Base-by-base conservation (phyloP, 352 stramenopile genomes). In the Globisporangium okanoganense region DNA sequence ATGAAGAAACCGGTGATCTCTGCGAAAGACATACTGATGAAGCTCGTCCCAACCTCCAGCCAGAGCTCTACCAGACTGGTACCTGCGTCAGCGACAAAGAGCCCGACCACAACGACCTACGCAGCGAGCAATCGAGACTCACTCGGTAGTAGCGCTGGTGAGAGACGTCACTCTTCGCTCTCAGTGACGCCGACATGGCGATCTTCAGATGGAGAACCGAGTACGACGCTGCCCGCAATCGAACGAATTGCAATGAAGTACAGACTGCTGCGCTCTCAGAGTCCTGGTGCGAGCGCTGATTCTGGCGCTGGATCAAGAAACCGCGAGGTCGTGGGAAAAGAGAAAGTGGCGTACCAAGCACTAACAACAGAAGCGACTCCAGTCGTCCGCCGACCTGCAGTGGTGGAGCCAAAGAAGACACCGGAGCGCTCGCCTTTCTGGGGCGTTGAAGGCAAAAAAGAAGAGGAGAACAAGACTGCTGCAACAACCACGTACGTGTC, bases 211-310 rank as follows among this genome's bases (percentile, higher is more conserved):
- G 16, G 40, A 33, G 14, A 24, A 18, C 4, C 22, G n/a, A 29
- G n/a, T 10, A 5, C 31, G 29, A 25, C n/a, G 35, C 25, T 87
- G 51, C 77, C 77, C 1, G 61, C 62, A 16, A 73, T 70, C 44
- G 75, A 90, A 38, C 71, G 69, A 4, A 88, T 90, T 56, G 81
- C 81, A 13, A 58, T 61, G 5, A 88, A 90, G 67, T 88, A 90
- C 50, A 75, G 78, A n/a, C 56, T 88, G 9, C 53, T 80, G 9
- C 69, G 47, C n/a, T 13, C 20, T 36, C 20, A 47, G 27, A 70
- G 31, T n/a, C 36, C 54, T 41, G 14, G 31, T 36, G 25, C 20
- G 27, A 20, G 14, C 14, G 33, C 35, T 7, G 1, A 22, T 8
- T n/a, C 18, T 13, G 8, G 13, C 14, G 20, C 38, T 20, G 29